Evolutionary conservation across 768 basidiomycete genomes (phyloP), one percentile per base, ranked within the genome.

Genomic region (Amanita phalloides): DNA sequence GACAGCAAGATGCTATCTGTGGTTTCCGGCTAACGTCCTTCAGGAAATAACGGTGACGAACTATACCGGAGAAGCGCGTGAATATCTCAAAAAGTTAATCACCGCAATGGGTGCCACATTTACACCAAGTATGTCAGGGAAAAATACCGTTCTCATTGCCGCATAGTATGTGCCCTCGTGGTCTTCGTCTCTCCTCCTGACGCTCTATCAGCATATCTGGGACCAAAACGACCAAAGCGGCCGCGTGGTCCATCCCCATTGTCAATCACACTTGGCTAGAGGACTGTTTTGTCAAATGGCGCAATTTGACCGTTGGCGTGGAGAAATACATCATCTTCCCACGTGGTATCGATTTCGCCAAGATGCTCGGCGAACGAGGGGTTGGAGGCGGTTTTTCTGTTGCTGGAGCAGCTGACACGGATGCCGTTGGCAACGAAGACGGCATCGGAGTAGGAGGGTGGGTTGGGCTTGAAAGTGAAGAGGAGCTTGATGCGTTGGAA

Each of bases 181-280:
- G 13, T 13, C n/a, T 14, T 21, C 39, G 17, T 36, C n/a, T 48
- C 57, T 26, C n/a, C 1, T 32, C 33, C n/a, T 35, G 10, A 28
- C 48, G n/a, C 17, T 32, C 0, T 6, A 3, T 10, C 51, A 77
- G 76, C 46, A 61, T 67, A 30, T 64, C 66, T 2, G 74, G 75
- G 21, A 71, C 64, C 1, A 96, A 96, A 67, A 82, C 86, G 0
- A 67, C 68, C 6, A 87, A 86, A 59, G 90, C 91, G 0, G 69
- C 72, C 6, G 69, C 78, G 0, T 95, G 93, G 93, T 79, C 78
- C 0, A 86, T 94, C 55, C 84, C 90, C 0, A 72, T 93, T 53
- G 85, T 94, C 9, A 95, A 92, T 58, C 93, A 97, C 58, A 74
- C 76, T 0, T 96, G 91, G 90, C 72, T 96, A 3, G 93, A 96